A percentile compares a stretch with the other conserved stretches of the same genome.
These are phyloP conservation scores for Vitis riparia DNA, from an alignment of 164 flowering plant genomes.

Conservation along the genomic window DNA sequence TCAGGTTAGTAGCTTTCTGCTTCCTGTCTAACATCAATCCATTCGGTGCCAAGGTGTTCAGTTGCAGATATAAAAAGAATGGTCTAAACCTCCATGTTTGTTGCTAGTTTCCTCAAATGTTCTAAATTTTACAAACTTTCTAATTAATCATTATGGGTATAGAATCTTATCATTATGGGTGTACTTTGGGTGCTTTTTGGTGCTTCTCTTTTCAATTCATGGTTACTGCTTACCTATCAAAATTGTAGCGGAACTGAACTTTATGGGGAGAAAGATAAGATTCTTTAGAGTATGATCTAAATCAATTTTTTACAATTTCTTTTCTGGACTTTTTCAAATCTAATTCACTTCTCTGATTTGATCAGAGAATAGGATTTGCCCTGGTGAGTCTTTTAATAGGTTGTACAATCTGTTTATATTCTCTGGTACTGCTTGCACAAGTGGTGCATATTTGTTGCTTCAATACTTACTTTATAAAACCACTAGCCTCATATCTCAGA, in stretches of 20 bases:
- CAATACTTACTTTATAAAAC: no score
- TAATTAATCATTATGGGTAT: background rate
- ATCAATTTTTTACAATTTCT: background rate
- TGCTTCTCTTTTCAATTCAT: no score
- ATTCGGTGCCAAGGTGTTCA: background rate
- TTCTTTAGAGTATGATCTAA: background rate
- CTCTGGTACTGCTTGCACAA: no score
- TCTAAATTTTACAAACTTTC: background rate
- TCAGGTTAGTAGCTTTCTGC: slow-evolving; percentile 34
- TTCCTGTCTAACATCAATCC: background rate
- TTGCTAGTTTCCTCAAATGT: background rate
- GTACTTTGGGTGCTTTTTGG: no score
- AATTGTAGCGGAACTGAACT: background rate
- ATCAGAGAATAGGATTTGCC: background rate
- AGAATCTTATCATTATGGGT: background rate
- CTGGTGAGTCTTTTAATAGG: no score
- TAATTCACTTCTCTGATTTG: background rate
- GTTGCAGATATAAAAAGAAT: no score
- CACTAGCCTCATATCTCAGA: no score
- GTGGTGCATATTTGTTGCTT: no score
- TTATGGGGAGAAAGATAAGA: background rate
- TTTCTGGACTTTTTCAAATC: background rate
- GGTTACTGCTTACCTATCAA: no score
- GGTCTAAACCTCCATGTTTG: background rate
- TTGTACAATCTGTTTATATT: no score